These are phyloP conservation scores for Lactarius tabidus DNA, from an alignment of 768 basidiomycete species.

Conservation along the genomic window DNA sequence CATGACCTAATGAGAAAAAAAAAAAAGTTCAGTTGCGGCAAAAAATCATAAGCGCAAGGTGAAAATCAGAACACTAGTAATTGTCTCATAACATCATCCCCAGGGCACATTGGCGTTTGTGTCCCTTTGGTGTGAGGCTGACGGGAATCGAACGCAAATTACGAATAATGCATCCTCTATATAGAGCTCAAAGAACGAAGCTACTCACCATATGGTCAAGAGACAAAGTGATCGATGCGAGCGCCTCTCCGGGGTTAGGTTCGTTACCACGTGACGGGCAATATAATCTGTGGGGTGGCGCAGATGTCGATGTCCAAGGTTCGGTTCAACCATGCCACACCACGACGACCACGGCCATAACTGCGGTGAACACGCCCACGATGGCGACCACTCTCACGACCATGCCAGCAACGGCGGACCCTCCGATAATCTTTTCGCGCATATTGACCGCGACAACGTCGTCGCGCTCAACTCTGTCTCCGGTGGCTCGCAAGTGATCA, in stretches of 20 bases:
- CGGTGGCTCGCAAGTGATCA: constrained; percentile 60
- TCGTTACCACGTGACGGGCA: neutral
- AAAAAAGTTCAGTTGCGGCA: neutral
- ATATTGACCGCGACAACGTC: constrained; percentile 79
- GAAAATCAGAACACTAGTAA: constrained; percentile 42
- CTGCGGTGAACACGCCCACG: constrained; percentile 55
- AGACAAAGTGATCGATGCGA: neutral
- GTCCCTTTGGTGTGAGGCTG: constrained; percentile 62
- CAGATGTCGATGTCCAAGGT: neutral
- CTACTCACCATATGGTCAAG: constrained; percentile 28
- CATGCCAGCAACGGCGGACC: constrained; percentile 48
- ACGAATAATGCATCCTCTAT: constrained; percentile 59
- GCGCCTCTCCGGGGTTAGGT: neutral
- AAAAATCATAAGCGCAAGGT: neutral
- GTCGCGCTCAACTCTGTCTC: constrained; percentile 66
- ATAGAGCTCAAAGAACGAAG: constrained; percentile 11
- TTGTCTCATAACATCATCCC: constrained; percentile 70
- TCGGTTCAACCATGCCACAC: constrained; percentile 43
- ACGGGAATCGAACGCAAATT: constrained; percentile 86
- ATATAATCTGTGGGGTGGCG: neutral
- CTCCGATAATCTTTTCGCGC: constrained; percentile 65
- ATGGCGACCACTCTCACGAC: constrained; percentile 51
- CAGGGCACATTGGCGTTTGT: constrained; percentile 70
- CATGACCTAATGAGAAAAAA: neutral
- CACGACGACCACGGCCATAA: constrained; percentile 45